Evolutionary conservation across 1,284 basidiomycete species (phyloP), one percentile per base, ranked within the genome.

Genomic region (Melampsora larici-populina): DNA sequence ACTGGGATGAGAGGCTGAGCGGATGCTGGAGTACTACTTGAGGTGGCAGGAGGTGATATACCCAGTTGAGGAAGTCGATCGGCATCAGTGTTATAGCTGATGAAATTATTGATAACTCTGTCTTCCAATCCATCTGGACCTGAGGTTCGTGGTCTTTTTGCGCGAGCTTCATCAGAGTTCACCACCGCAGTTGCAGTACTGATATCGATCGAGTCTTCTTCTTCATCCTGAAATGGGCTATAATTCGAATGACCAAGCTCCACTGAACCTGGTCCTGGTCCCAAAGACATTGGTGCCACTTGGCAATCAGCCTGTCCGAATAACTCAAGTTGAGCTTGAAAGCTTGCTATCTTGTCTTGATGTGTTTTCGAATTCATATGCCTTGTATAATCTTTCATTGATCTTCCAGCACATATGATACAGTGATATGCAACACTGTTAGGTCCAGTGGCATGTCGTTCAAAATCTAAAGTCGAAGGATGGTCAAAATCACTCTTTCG

Each of bases 331-430:
- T 58, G 55, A 29, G 55, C 55, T 58, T 58, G n/a, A 29, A 58
- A 58, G 8, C 55, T 58, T 58, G 55, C 21, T 8, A 58, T 29
- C n/a, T 58, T 58, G 24, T 58, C 55, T 58, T 58, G 55, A 58
- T 58, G 55, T 24, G 55, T 58, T 29, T 58, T 58, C 21, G 55
- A 58, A 29, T 58, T 58, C 55, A 58, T 58, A 29, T 58, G 55
- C 24, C 55, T 58, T n/a, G 55, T 58, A 58, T 58, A 58, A 29
- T 58, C 55, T 29, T 58, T 58, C 55, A 58, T 58, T 29, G 55
- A 58, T 24, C 55, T 58, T 58, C 55, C 55, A 24, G 55, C 55
- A 15, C 55, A 58, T n/a, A 58, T 58, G 6, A 58, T 58, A 15
- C 55, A 58, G 15, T 58, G 55, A 58, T 58, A 58, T 58, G 55